These are phyloP conservation scores for Corynascus novoguineensis DNA, from an alignment of 495 filamentous ascomycete genomes.

Conservation along the genomic window DNA sequence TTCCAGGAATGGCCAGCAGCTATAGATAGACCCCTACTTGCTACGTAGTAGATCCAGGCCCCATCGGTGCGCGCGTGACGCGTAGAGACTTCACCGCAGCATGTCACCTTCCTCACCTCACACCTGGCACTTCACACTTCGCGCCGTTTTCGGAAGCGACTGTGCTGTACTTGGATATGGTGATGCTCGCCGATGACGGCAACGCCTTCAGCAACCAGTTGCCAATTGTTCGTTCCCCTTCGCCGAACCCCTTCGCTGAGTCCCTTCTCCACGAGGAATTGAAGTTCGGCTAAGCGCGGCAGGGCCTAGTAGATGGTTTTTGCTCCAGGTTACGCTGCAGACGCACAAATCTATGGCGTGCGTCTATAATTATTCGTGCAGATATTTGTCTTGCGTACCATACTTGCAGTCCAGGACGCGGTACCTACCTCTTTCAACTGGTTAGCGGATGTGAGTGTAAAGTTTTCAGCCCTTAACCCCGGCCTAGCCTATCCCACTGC, in stretches of 20 bases:
- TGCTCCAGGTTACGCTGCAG: background rate
- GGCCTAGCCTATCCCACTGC: conserved; percentile 1
- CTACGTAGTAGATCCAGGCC: too few relatives aligned
- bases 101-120: background rate
- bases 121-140: background rate
- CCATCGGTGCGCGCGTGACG: background rate
- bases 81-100: background rate
- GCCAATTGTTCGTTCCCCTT: background rate
- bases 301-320: too few relatives aligned
- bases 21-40: too few relatives aligned
- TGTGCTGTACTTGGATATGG: background rate
- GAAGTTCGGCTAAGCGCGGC: too few relatives aligned
- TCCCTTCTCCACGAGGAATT: background rate
- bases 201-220: background rate
- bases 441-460: too few relatives aligned
- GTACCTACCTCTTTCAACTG: background rate
- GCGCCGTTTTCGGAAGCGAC: background rate
- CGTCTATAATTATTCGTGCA: too few relatives aligned
- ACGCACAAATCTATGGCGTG: too few relatives aligned
- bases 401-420: too few relatives aligned
- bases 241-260: background rate
- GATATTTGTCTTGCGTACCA: too few relatives aligned
- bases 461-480: background rate
- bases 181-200: background rate
- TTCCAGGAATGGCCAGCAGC: too few relatives aligned